Percentiles rank a stretch among this genome's conserved stretches.
Evolutionary conservation across 768 basidiomycete species (phyloP).

Genomic region (Naematelia encephala): DNA sequence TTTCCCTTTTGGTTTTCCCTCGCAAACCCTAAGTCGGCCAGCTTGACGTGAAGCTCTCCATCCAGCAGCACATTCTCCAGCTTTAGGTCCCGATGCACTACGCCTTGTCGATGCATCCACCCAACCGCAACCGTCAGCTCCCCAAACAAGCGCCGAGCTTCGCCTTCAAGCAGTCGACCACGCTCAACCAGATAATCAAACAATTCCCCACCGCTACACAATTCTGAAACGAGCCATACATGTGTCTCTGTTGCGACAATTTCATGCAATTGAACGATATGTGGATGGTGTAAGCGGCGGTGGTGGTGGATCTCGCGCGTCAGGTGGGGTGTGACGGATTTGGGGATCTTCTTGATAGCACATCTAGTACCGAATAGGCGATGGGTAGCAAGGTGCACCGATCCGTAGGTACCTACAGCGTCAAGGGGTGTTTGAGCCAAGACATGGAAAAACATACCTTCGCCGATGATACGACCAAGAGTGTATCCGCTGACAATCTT

Average conservation of each 20-base stretch:
- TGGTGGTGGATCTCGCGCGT: conserved; percentile 99
- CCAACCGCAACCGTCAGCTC: conserved; percentile 90
- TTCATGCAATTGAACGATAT: conserved; percentile 94
- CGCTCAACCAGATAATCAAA: conserved; percentile 98
- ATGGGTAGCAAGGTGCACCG: conserved; percentile 90
- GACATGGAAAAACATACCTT: conserved; percentile 60
- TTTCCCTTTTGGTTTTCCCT: conserved; percentile 61
- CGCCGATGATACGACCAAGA: conserved; percentile 86
- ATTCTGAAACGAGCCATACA: conserved; percentile 96
- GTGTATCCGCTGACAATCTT: conserved; percentile 93
- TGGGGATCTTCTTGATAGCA: conserved; percentile 97
- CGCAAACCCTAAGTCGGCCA: conserved; percentile 93
- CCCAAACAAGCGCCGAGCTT: conserved; percentile 86
- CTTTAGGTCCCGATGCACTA: conserved; percentile 95
- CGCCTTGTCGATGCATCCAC: conserved; percentile 84
- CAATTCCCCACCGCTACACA: conserved; percentile 93
- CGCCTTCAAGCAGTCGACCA: conserved; percentile 76
- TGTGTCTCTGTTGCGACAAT: conserved; percentile 92
- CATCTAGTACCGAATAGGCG: conserved; percentile 86
- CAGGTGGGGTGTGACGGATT: conserved; percentile 77
- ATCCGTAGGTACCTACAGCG: conserved; percentile 80
- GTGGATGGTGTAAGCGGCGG: conserved; percentile 90
- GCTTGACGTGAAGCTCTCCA: conserved; percentile 83
- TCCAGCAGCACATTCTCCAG: conserved; percentile 91
- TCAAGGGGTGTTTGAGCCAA: neutral